Percentiles rank a stretch among this genome's conserved stretches.
These are phyloP conservation scores for Rhododendron griersonianum DNA, from an alignment of 148 eudicot species.

Conservation along the genomic window DNA sequence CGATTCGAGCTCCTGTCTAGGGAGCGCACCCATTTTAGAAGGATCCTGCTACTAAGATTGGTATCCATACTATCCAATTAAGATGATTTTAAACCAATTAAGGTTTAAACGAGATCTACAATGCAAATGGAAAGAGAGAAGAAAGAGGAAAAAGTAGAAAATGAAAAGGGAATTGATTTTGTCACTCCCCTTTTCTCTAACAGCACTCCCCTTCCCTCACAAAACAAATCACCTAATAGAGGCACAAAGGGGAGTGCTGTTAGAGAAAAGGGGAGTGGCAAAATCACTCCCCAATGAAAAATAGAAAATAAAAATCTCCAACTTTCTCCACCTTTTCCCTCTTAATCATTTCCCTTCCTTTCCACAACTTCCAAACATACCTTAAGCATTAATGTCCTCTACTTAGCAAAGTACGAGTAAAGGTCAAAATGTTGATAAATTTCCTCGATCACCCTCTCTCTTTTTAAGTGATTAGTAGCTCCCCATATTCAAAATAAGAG, in stretches of 20 bases:
- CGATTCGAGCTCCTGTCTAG: no score
- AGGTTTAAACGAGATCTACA: background rate
- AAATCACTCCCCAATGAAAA: no score
- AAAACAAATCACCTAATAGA: no score
- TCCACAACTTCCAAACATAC: background rate
- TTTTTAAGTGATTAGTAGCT: background rate
- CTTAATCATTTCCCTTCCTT: background rate
- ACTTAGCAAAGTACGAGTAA: background rate
- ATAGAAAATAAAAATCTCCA: background rate
- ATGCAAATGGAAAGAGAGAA: background rate
- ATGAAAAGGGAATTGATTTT: background rate
- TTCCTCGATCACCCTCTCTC: background rate
- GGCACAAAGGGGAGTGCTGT: no score
- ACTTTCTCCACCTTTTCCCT: background rate
- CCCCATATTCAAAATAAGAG: background rate
- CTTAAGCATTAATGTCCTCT: background rate
- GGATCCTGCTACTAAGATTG: background rate
- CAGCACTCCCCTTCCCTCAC: no score
- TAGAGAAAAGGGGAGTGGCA: no score
- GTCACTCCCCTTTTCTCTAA: no score
- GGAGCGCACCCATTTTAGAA: no score
- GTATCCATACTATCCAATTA: background rate
- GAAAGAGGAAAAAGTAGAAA: background rate
- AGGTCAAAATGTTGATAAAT: background rate
- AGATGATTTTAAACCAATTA: background rate